Evolutionary conservation across 768 basidiomycete species (phyloP), one percentile per base, ranked within the genome.

Genomic region (Auriscalpium vulgare): DNA sequence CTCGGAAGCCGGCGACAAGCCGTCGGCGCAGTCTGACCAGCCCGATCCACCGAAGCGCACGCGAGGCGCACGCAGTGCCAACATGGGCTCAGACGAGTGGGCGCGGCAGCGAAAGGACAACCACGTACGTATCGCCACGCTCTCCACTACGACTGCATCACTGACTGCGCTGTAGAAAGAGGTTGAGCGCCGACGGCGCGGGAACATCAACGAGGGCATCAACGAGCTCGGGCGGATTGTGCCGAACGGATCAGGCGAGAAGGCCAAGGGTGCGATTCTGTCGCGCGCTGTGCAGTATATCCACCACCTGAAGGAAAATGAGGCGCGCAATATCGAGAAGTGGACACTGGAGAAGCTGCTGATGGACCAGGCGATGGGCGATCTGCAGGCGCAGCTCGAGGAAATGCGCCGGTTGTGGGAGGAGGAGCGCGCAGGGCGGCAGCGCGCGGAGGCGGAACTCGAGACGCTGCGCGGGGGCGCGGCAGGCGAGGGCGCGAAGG

Each of bases 171-270:
- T 60, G 51, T 73, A 97, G 95, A 97, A 97, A 91, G 94, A 97
- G 74, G 94, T 98, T 11, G 95, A 99, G 69, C 88, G 95, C 53
- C 83, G 92, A 38, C 86, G 95, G 53, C 79, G 95, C 48, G 94
- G 94, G 16, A 93, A 93, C 62, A 97, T 99, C 72, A 97, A 95
- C 71, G 89, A 95, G 59, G 95, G 95, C 0, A 97, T 99, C 74
- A 92, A 89, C 65, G 88, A 90, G 63, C 84, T 98, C 14, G 87
- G 88, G 0, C 81, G 85, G 0, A 89, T 95, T 62, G 86, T 97
- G 10, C 95, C 95, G 4, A 88, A 85, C 62, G 88, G 85, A 29
- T 84, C 87, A 0, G 89, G 90, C 35, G 90, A 92, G 68, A 90
- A 88, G 64, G 86, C 88, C 53, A 97, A 98, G 66, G 91, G 92